These are phyloP conservation scores for Dianthus caryophyllus DNA, from an alignment of 148 eudicot species.

Conservation along the genomic window DNA sequence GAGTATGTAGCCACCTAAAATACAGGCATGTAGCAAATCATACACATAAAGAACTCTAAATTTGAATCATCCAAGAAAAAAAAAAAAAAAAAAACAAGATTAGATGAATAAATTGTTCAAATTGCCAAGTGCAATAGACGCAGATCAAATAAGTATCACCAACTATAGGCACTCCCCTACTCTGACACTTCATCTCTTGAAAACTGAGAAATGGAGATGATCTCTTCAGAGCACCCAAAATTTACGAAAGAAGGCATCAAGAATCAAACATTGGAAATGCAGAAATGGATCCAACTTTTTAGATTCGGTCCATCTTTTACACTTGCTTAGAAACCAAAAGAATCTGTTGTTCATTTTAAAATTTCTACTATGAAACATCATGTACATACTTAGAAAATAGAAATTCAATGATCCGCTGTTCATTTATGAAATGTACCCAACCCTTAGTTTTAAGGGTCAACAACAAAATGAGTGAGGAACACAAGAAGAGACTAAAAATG, in stretches of 20 bases:
- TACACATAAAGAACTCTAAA: slow-evolving; percentile 3
- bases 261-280: neutral
- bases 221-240: neutral
- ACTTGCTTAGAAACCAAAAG: neutral
- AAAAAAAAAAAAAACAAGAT: neutral
- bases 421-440: too few species aligned
- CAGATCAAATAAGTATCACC: neutral
- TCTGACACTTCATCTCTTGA: neutral
- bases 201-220: neutral
- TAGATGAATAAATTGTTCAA: neutral
- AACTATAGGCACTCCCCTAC: neutral
- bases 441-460: too few species aligned
- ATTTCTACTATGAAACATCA: too few species aligned
- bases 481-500: too few species aligned
- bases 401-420: too few species aligned
- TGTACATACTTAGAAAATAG: too few species aligned
- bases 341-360: neutral
- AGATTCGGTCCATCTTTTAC: too few species aligned
- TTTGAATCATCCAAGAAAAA: neutral
- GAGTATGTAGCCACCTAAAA: neutral
- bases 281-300: neutral
- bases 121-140: neutral
- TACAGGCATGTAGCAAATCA: neutral
- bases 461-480: too few species aligned
- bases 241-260: neutral